These are phyloP conservation scores for Usnea hakonensis DNA, from an alignment of 495 filamentous ascomycete species.

Conservation along the genomic window DNA sequence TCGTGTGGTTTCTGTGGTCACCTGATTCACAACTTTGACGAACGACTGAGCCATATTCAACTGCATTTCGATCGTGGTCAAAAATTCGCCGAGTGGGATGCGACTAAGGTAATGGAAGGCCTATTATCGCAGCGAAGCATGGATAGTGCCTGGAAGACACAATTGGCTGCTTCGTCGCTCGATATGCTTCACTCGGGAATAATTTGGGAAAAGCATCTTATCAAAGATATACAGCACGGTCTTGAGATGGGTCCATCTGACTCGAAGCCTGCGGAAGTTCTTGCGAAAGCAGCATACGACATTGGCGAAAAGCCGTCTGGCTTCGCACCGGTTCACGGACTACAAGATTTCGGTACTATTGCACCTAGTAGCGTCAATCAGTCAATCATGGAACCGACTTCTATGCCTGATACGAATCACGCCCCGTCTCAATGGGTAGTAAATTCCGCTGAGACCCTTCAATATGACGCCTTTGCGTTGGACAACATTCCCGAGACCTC, in stretches of 20 bases:
- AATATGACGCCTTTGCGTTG: neutral
- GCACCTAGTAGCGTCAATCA: neutral
- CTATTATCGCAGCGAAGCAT: neutral
- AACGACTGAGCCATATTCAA: constrained; percentile 5
- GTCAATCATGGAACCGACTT: neutral
- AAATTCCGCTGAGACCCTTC: neutral
- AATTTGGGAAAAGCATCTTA: neutral
- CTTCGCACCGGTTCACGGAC: neutral
- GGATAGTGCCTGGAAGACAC: neutral
- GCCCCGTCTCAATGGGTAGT: neutral
- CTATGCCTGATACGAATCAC: neutral
- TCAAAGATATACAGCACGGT: neutral
- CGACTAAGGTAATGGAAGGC: constrained; percentile 1
- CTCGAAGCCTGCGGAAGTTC: neutral
- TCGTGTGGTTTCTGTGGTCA: constrained; percentile 7
- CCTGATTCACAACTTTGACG: neutral
- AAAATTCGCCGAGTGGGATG: neutral
- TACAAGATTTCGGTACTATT: neutral
- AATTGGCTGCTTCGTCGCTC: neutral
- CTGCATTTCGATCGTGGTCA: constrained; percentile 2
- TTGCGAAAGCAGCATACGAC: neutral
- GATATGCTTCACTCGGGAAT: neutral
- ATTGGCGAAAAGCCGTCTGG: neutral
- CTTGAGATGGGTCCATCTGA: neutral
- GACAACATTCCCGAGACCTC: neutral